A percentile compares a stretch with the other conserved stretches of the same genome.
Conservation (phyloP, 306 rosid genomes). For the Vigna nakashimae region DNA sequence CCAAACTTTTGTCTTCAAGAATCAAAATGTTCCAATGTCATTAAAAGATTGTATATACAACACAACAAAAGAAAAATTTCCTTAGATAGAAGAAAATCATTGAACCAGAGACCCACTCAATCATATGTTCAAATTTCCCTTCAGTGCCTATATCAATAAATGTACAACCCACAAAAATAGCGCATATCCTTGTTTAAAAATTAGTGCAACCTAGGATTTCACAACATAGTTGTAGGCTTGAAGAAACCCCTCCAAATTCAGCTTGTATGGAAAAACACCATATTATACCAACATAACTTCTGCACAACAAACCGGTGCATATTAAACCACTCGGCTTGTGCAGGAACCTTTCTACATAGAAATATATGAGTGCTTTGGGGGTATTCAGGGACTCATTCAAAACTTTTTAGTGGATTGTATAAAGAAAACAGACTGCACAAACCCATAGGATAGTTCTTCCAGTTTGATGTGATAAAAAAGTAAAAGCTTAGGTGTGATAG, state of each 20-base stretch:
- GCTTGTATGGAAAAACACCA: background rate
- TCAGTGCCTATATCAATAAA: conserved; percentile 1
- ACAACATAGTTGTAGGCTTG: background rate
- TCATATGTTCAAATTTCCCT: background rate
- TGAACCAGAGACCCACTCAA: background rate
- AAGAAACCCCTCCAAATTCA: background rate
- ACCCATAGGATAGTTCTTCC: conserved; percentile 1
- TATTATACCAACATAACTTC: background rate
- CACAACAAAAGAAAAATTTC: background rate
- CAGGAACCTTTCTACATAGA: conserved; percentile 3
- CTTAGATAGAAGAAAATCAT: conserved; percentile 24
- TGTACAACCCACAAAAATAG: background rate
- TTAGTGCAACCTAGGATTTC: background rate
- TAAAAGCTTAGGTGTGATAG: conserved; percentile 4
- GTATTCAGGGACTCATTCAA: too few species aligned
- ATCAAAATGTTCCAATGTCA: conserved; percentile 4
- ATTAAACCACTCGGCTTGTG: background rate
- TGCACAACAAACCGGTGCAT: background rate
- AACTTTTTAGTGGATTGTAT: conserved; percentile 4
- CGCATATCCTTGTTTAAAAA: background rate
- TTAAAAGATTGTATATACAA: background rate
- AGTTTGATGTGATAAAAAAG: conserved; percentile 23
- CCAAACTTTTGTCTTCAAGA: background rate
- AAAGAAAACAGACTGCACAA: conserved; percentile 10
- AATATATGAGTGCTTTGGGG: background rate